Base-by-base conservation (phyloP, 441 rosid genomes). In the Corymbia calophylla region DNA sequence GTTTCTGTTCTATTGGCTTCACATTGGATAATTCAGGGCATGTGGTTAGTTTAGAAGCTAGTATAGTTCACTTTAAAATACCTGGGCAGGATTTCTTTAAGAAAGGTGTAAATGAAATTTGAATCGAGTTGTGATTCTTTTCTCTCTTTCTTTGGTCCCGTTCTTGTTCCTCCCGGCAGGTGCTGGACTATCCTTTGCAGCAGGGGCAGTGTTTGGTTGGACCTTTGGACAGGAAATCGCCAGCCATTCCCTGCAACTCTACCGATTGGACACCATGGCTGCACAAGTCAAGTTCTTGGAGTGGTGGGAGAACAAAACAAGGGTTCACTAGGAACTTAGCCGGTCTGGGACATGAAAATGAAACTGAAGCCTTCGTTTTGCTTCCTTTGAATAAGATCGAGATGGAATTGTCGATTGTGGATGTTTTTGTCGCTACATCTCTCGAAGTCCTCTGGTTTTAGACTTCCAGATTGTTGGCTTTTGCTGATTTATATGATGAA, bases 271-370 rank as follows among this genome's bases (percentile, higher is more conserved):
- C 92, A 95, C 99, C 48, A 88, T 94, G 97, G 94, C 95, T 9
- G 98, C 99, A 2, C 97, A 98, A 92, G 94, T 90, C 70, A 97
- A 96, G 96, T 98, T 95, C 91, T 23, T 98, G 96, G 99, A 98
- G 89, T 97, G 98, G 99, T 96, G 98, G 98, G 95, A 96, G 93
- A 92, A 88, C 86, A 95, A 94, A 91, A 88, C 88, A 55, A 92
- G 70, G 66, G 90, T 91, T 86, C 77, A 84, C 54, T 89, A 91
- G 49, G 93, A 86, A 90, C 88, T 86, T 86, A 27, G 49, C 3
- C 47, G 47, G 60, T 55, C 51, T 15, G 88, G 27, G 51, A 86
- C 48, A 32, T 44, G 84, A 77, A 77, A 77, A 44, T 23, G 84
- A 77, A 44, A 77, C 84, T 77, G 84, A 44, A 77, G 51, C 51